Evolutionary conservation across 306 rosid species (phyloP).

Genomic region (Dalbergia cochinchinensis): DNA sequence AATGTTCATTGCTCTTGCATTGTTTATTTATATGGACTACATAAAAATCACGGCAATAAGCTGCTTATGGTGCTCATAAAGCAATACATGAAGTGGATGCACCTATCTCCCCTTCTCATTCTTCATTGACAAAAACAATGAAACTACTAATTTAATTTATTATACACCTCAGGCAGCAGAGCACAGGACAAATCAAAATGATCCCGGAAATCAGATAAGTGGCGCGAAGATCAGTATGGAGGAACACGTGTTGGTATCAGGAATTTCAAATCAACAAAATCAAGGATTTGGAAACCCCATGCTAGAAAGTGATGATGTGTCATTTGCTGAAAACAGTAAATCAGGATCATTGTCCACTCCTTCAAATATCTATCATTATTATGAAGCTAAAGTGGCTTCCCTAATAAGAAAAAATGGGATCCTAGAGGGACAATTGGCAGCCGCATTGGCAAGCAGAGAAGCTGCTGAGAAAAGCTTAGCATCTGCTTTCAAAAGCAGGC

Average conservation of each 20-base stretch:
- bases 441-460: constrained; percentile 77
- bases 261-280: constrained; percentile 59
- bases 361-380: constrained; percentile 70
- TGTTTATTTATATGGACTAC: too few relatives aligned
- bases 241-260: constrained; percentile 56
- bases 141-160: not conserved
- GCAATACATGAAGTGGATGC: too few relatives aligned
- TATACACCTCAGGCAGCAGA: constrained; percentile 63
- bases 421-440: constrained; percentile 86
- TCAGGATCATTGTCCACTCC: constrained; percentile 61
- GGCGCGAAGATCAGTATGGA: constrained; percentile 63
- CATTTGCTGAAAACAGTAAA: constrained; percentile 62
- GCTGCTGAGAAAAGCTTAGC: constrained; percentile 77
- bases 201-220: constrained; percentile 49
- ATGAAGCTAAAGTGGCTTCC: constrained; percentile 76
- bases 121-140: constrained; percentile 9
- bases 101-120: too few relatives aligned
- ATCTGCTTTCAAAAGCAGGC: constrained; percentile 71
- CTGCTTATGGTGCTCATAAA: too few relatives aligned
- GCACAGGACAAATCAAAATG: constrained; percentile 58
- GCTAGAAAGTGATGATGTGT: constrained; percentile 55
- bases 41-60: too few relatives aligned
- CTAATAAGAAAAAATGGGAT: constrained; percentile 76
- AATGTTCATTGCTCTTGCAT: too few relatives aligned
- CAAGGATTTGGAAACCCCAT: constrained; percentile 56